A percentile compares a stretch with the other conserved stretches of the same genome.
These are phyloP conservation scores for Mycena floridula DNA, from an alignment of 768 basidiomycete genomes.

Conservation along the genomic window DNA sequence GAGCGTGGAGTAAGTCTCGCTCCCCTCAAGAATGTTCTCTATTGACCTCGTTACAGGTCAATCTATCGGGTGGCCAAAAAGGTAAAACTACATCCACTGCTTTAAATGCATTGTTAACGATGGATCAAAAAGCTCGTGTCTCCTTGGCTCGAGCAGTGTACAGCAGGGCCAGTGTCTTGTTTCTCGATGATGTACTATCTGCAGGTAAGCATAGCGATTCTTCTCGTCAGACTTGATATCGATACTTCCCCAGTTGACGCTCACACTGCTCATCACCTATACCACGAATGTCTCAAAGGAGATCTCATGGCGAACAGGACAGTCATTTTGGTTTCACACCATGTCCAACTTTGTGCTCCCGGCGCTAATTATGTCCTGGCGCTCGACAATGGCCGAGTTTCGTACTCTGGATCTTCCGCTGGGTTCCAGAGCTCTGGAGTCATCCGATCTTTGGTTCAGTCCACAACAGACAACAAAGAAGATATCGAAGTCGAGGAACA, in stretches of 20 bases:
- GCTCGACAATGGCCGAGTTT: constrained; percentile 74
- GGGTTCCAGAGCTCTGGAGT: constrained; percentile 64
- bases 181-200: constrained; percentile 79
- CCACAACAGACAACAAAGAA: constrained; percentile 36
- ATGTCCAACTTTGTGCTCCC: constrained; percentile 81
- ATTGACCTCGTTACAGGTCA: constrained; percentile 12
- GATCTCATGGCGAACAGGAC: constrained; percentile 78
- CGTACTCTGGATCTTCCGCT: constrained; percentile 62
- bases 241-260: constrained; percentile 62
- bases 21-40: constrained; percentile 44
- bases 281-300: constrained; percentile 77
- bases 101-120: too few relatives aligned
- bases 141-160: constrained; percentile 84
- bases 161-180: constrained; percentile 73
- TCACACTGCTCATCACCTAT: constrained; percentile 88
- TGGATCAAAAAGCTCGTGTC: too few relatives aligned
- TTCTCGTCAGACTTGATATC: background rate
- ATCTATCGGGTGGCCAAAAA: constrained; percentile 53
- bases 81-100: constrained; percentile 61
- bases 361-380: constrained; percentile 80
- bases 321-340: constrained; percentile 90
- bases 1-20: constrained; percentile 76
- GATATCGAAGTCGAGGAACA: too few relatives aligned
- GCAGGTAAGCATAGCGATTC: constrained; percentile 29
- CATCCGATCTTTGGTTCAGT: constrained; percentile 61